Conservation (phyloP, 495 filamentous ascomycete genomes). For the Talaromyces wortmannii region DNA sequence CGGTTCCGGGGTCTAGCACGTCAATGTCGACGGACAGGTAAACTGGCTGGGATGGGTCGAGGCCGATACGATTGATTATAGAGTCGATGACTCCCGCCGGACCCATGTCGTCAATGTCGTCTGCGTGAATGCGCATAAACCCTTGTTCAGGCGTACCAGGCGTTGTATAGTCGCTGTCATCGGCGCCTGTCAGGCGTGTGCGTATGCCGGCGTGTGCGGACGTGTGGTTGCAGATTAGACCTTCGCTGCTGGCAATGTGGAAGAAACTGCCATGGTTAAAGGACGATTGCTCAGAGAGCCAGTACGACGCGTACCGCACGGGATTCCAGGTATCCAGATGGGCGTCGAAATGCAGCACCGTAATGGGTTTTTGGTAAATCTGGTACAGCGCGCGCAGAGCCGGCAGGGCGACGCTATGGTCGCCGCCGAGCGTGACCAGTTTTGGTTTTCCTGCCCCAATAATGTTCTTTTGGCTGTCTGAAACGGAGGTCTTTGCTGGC, state of each 20-base stretch:
- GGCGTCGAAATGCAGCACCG: conserved; percentile 81
- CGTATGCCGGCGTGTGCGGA: conserved; percentile 75
- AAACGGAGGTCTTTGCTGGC: conserved; percentile 24
- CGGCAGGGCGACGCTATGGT: conserved; percentile 73
- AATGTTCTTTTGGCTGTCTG: conserved; percentile 31
- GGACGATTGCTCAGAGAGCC: conserved; percentile 58
- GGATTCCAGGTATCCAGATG: conserved; percentile 84
- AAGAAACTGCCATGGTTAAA: conserved; percentile 88
- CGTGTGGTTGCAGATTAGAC: conserved; percentile 58
- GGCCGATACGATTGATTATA: conserved; percentile 52
- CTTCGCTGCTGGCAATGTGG: conserved; percentile 71
- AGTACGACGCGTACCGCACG: conserved; percentile 66
- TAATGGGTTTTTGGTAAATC: conserved; percentile 62
- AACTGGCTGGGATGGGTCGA: conserved; percentile 59
- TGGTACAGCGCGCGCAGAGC: conserved; percentile 66
- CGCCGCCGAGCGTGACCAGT: conserved; percentile 73
- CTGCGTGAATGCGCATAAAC: conserved; percentile 57
- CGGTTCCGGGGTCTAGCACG: conserved; percentile 64
- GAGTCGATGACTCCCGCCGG: conserved; percentile 48
- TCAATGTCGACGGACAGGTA: conserved; percentile 75
- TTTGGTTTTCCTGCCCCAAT: conserved; percentile 45
- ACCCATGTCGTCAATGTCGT: conserved; percentile 65
- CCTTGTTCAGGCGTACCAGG: conserved; percentile 47
- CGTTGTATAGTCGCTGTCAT: conserved; percentile 56
- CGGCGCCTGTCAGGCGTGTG: conserved; percentile 61